phyloP scores from a whole-genome alignment of 1,139 yeast species.

The Hemisphaericaspora xylofermentans region DNA sequence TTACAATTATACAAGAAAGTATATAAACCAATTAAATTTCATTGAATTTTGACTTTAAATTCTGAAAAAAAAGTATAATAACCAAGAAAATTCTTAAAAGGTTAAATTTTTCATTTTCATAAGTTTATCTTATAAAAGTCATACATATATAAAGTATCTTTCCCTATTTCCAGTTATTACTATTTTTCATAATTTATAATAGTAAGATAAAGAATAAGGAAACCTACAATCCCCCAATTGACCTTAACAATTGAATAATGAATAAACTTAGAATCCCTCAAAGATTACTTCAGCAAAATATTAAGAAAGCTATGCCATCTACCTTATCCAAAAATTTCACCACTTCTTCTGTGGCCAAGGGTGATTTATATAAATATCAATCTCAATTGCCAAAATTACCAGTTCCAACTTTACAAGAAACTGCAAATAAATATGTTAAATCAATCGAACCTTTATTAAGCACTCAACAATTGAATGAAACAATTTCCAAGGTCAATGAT shows the following conservation, averaged over 20 bases:
- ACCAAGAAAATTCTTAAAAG: too few relatives aligned
- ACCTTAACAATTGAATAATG: slow-evolving; percentile 7
- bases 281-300: slow-evolving; percentile 8
- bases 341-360: slow-evolving; percentile 44
- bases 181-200: not conserved
- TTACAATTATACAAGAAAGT: not conserved
- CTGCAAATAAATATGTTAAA: slow-evolving; percentile 67
- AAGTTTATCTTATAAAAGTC: too few relatives aligned
- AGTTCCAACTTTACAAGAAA: slow-evolving; percentile 76
- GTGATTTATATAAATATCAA: slow-evolving; percentile 74
- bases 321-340: slow-evolving; percentile 24
- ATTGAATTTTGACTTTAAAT: not conserved
- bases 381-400: slow-evolving; percentile 79
- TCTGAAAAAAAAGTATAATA: too few relatives aligned
- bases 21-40: slow-evolving; percentile 2
- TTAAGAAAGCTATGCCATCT: slow-evolving; percentile 13
- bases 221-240: not conserved
- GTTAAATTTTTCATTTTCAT: too few relatives aligned
- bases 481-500: slow-evolving; percentile 62
- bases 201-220: not conserved
- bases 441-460: slow-evolving; percentile 69
- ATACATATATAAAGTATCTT: too few relatives aligned
- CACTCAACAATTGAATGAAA: slow-evolving; percentile 51
- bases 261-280: slow-evolving; percentile 11
- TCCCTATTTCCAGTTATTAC: too few relatives aligned